Base-by-base conservation (phyloP, 768 basidiomycete genomes). In the Suillus bovinus region DNA sequence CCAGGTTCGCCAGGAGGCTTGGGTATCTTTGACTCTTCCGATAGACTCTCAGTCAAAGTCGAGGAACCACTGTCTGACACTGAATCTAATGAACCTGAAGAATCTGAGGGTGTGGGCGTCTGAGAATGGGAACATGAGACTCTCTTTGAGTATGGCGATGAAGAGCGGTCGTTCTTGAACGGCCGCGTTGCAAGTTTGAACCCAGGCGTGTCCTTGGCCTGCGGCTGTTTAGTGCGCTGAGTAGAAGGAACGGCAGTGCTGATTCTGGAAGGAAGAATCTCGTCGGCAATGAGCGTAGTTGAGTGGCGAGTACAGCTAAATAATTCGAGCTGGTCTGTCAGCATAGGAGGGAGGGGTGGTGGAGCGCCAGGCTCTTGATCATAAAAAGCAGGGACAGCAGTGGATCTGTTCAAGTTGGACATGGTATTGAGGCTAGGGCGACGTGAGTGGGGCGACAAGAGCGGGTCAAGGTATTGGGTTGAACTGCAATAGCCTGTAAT, bases 1-100 rank as follows among this genome's bases (percentile, higher is more conserved):
- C 70, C 71, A 22, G 62, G 66, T 46, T 74, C 67, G 0, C 70
- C 70, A 13, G 17, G 20, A 3, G 72, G 73, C 42, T 74, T 75
- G 31, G 69, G 61, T 27, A 74, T 74, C 50, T 64, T 66, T 0
- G 60, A 61, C 8, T 56, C 61, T n/a, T 67, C 67, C 38, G 53
- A 63, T 2, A 17, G 22, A 8, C 4, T 42, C 47, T 60, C 3
- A 31, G 44, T 33, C 1, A 29, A 41, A 22, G 58, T 46, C 2
- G 50, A 17, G 22, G 39, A 41, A 2, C 33, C 39, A 13, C 42
- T 44, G 27, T 29, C n/a, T 2, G 8, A 42, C 8, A 1, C 41
- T 42, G 41, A 42, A 42, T 42, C 17, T 8, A 3, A 20, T 20
- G 41, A 41, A 20, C 20, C 3, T 20, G 41, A 41, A 41, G 41